Base-by-base conservation (phyloP, 2,329 filamentous ascomycete species). In the Verticillium isaacii region DNA sequence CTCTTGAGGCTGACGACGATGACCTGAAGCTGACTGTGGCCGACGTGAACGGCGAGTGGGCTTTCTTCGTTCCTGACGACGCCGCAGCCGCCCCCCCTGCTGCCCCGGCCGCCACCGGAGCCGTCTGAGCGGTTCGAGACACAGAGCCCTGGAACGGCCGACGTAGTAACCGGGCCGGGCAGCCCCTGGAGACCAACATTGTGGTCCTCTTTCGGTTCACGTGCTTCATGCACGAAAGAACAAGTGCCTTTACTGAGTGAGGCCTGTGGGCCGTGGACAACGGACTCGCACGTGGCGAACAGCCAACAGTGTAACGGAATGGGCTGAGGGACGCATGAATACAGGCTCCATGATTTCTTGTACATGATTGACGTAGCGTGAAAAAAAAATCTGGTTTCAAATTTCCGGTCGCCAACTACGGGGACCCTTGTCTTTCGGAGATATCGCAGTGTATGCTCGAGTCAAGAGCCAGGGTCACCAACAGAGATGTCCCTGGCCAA, bases 1-100 rank as follows among this genome's bases (percentile, higher is more conserved):
- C 76, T 66, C 67, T 72, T 34, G 74, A 77, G 64, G 73, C 60
- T 5, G 75, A 77, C 2, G 74, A 77, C 66, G 75, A 75, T 56
- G 75, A 78, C 67, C 61, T 74, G 5, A 68, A 68, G 2, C 58
- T 71, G 1, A 68, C 62, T 1, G 72, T 74, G 29, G 57, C 57
- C 39, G 66, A 70, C 63, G 61, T 74, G 58, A 68, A 68, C 54
- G 73, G 69, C 39, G 71, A 74, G 61, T 73, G 68, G 65, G 72
- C 57, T 19, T 54, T 75, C 55, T 75, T 75, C 60, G 32, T 73
- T 8, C 72, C 70, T 2, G 45, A 63, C 12, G 62, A 61, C 14
- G 68, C 67, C 29, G 64, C 57, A n/a, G 67, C 65, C 12, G 64
- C 60, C 15, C 64, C 63, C 17, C 64, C 63, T 23, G 70, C 45